Percentiles rank a stretch among this genome's conserved stretches.
phyloP scores from a whole-genome alignment of 495 filamentous ascomycete genomes.

The Tuber microsphaerosporum region DNA sequence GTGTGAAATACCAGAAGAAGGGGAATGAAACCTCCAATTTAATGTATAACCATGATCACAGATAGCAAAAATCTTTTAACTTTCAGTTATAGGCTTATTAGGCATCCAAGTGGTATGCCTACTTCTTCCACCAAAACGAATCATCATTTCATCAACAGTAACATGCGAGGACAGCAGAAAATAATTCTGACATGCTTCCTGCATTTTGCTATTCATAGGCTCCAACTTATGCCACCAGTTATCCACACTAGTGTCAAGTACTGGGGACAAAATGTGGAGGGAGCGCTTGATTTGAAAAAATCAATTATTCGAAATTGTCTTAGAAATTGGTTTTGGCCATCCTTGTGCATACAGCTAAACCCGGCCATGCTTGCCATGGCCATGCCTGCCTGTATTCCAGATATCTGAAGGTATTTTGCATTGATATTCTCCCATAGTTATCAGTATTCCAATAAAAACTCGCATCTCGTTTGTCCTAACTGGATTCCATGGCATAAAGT shows the following conservation, averaged over 20 bases:
- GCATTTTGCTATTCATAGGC: too few species aligned
- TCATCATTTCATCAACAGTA: slow-evolving; percentile 16
- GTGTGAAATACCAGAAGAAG: not conserved
- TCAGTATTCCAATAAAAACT: too few species aligned
- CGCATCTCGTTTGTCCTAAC: too few species aligned
- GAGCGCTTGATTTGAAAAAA: not conserved
- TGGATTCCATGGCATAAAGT: too few species aligned
- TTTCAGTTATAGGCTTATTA: slow-evolving; percentile 17
- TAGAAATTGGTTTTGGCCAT: not conserved
- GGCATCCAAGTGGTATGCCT: slow-evolving; percentile 18
- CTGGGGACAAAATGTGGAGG: not conserved
- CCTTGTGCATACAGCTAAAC: not conserved
- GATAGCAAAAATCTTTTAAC: slow-evolving; percentile 15
- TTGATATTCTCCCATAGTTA: too few species aligned
- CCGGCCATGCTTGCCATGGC: not conserved
- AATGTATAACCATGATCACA: not conserved
- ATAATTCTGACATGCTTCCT: slow-evolving; percentile 7
- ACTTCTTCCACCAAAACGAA: slow-evolving; percentile 1
- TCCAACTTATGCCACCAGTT: not conserved
- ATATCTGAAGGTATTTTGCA: too few species aligned
- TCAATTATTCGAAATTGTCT: not conserved
- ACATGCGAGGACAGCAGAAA: not conserved
- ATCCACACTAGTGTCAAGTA: not conserved
- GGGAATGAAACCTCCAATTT: not conserved
- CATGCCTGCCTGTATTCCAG: too few species aligned